Evolutionary conservation across 176 grass and related monocot species (phyloP).

Genomic region (Stipa capillata): DNA sequence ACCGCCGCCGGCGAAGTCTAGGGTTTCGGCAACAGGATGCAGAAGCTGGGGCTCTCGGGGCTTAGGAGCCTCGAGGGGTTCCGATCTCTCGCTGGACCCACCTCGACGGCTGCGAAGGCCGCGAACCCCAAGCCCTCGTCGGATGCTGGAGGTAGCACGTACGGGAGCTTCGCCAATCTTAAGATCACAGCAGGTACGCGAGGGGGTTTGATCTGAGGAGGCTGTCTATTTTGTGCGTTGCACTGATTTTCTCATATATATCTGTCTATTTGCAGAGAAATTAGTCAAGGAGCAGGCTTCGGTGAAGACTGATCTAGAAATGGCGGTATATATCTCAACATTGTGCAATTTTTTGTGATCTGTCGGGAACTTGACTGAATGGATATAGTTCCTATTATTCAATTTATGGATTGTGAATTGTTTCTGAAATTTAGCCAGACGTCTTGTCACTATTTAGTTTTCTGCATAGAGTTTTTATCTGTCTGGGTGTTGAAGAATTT

Average conservation of each 20-base stretch:
- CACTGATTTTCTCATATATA: slow-evolving; percentile 21
- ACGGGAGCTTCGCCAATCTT: slow-evolving; percentile 87
- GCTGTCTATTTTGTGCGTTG: background rate
- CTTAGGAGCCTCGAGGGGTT: slow-evolving; percentile 57
- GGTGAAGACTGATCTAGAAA: slow-evolving; percentile 86
- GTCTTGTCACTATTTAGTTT: background rate
- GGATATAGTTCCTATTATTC: background rate
- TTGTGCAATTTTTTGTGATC: background rate
- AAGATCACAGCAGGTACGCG: slow-evolving; percentile 84
- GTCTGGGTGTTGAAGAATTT: background rate
- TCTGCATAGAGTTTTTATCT: background rate
- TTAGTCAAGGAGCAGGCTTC: slow-evolving; percentile 89
- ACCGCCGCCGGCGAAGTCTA: background rate
- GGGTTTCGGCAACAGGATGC: slow-evolving; percentile 43
- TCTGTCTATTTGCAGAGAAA: slow-evolving; percentile 58
- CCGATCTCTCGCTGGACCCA: slow-evolving; percentile 50
- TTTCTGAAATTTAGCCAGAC: background rate
- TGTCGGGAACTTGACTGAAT: slow-evolving; percentile 5
- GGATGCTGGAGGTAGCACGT: slow-evolving; percentile 56
- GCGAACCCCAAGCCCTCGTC: slow-evolving; percentile 44
- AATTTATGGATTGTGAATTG: background rate
- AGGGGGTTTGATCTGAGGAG: background rate
- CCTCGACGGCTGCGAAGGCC: slow-evolving; percentile 33
- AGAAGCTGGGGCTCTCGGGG: slow-evolving; percentile 54
- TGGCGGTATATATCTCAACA: slow-evolving; percentile 57